Base-by-base conservation (phyloP, 441 rosid species). In the Corymbia citriodora region DNA sequence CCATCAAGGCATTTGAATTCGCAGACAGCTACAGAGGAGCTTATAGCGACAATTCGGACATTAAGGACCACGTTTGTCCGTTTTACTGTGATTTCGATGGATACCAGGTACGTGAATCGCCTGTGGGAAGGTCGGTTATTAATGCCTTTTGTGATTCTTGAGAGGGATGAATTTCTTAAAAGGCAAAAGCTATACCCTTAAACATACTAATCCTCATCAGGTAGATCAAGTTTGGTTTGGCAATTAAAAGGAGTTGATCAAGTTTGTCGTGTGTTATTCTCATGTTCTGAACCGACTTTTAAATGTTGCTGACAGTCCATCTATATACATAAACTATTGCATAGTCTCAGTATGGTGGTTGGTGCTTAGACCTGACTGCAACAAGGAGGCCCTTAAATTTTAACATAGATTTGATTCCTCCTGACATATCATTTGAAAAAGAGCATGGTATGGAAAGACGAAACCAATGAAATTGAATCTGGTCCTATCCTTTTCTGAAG, bases 11-110 rank as follows among this genome's bases (percentile, higher is more conserved):
- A 2, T 98, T 98, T 88, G 95, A 95, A 90, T 96, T 89, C 55
- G 99, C 99, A 18, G 99, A 98, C 89, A 94, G 65, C 88, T 93
- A 96, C 90, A 96, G 99, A 57, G 99, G 99, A 92, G 97, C 99
- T 90, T 98, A 98, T 25, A 97, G 99, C 89, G 98, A 97, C 91
- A 96, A 98, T 89, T 81, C 93, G 2, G 91, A 95, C 53, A 94
- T 97, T 12, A 95, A 89, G 93, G 94, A 92, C 48, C 96, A 96
- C 6, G 99, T 85, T 55, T 98, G 99, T 93, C 99, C 99, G 6
- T 98, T 98, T 91, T 98, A 98, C 82, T 98, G 99, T 85, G 99
- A 97, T 88, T 97, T 96, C 90, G 95, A 96, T 89, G 99, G 99
- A 48, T 98, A 95, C 89, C 99, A 98, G 95, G 99, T 96, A 92